Base-by-base conservation (phyloP, 148 eudicot species). In the Cornus kousa region DNA sequence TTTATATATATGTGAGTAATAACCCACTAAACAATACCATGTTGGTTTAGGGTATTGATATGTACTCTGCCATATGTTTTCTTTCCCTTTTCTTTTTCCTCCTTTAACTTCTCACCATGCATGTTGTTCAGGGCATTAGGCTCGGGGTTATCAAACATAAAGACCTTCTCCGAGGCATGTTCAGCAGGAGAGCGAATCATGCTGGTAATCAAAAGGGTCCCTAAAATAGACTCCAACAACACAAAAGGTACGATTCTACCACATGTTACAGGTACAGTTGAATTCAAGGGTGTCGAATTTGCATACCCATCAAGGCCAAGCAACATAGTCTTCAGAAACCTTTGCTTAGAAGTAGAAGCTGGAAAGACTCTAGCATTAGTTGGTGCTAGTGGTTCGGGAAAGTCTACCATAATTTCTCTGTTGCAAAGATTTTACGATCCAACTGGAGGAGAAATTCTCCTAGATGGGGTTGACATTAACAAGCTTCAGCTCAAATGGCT, bases 301-400 rank as follows among this genome's bases (percentile, higher is more conserved):
- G 43, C 72, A 31, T 70, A 70, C 43, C 72, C 72, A 13, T 70
- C 72, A 32, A 70, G 72, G 72, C 43, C 72, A 70, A 31, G n/a
- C 40, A 5, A 70, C 14, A 70, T 31, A 33, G 72, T 70, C 40
- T 20, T 70, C 46, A 32, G 17, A 19, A 70, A 70, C 17, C 37
- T 70, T 5, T 32, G 9, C 40, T 24, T 70, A 7, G 39, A 33
- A 13, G 19, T 70, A 70, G 4, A 11, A 33, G 40, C 72, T 10
- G 72, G 72, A 70, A 70, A 70, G 14, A 32, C 20, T 10, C 39
- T 33, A 70, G 72, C 72, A 70, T 33, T 70, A 33, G 72, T 70
- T 33, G 72, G 72, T 32, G 72, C 19, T 24, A 70, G 72, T 70
- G 72, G 72, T 70, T 70, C 72, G 7, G 72, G 72, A 70, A 70